Conservation (phyloP, 2,329 filamentous ascomycete species). For the Cladophialophora yegresii region DNA sequence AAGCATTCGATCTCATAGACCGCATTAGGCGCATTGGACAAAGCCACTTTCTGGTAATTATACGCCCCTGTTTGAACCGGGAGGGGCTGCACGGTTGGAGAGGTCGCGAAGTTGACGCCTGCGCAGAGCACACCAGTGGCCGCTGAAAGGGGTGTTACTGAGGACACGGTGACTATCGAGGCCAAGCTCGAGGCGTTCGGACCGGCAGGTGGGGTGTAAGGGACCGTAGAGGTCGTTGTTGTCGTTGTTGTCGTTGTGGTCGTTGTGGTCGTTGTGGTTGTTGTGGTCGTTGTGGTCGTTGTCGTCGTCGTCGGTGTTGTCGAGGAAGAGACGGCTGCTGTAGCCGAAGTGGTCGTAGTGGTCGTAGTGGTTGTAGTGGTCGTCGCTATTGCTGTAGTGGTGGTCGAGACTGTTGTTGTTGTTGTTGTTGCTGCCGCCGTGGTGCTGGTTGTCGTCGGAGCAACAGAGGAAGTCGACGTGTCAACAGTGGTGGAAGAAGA, state of each 20-base stretch:
- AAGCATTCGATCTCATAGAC: conserved; percentile 29
- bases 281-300: conserved; percentile 4
- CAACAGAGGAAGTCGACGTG: background rate
- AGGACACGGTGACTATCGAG: background rate
- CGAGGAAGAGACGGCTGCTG: too few relatives aligned
- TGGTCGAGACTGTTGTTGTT: conserved; percentile 1
- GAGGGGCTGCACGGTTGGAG: conserved; percentile 1
- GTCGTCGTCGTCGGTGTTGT: background rate
- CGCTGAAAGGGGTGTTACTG: background rate
- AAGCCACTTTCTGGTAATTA: conserved; percentile 27
- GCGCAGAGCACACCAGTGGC: conserved; percentile 15
- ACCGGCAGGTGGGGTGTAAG: conserved; percentile 5
- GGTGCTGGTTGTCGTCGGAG: conserved; percentile 8
- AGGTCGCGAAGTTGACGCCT: conserved; percentile 12
- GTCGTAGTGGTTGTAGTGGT: background rate
- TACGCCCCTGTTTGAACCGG: conserved; percentile 20
- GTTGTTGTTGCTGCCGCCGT: conserved; percentile 7
- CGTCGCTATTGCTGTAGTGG: background rate
- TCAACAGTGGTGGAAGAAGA: background rate
- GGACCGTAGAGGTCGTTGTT: conserved; percentile 23
- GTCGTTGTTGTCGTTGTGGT: conserved; percentile 12
- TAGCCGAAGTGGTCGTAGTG: background rate
- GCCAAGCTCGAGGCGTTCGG: conserved; percentile 18
- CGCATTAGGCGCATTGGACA: conserved; percentile 10
- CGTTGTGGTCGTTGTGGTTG: conserved; percentile 8